Evolutionary conservation across 306 rosid species (phyloP).

Genomic region (Pueraria montana): DNA sequence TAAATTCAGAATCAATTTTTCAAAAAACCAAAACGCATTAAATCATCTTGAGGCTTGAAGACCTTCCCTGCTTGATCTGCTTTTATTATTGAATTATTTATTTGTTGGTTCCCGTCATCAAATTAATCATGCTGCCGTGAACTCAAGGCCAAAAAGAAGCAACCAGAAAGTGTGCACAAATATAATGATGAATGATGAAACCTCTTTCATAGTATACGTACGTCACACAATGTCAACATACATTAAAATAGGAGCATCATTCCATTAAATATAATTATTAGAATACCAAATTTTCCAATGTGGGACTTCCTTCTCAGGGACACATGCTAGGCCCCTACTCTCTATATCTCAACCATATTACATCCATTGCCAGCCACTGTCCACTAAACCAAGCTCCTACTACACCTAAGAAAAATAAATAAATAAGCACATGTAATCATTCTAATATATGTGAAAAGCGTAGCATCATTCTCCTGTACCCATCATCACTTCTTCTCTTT

Average conservation of each 20-base stretch:
- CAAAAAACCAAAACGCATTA: too few species aligned
- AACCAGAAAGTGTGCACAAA: conserved; percentile 41
- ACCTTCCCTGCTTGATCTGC: too few species aligned
- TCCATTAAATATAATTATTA: conserved; percentile 55
- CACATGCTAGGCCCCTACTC: conserved; percentile 46
- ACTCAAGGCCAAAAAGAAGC: not conserved
- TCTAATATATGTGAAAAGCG: too few species aligned
- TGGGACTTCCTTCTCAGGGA: conserved; percentile 6
- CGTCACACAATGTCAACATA: conserved; percentile 53
- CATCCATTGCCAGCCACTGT: not conserved
- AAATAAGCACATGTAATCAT: not conserved
- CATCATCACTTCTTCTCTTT: too few species aligned
- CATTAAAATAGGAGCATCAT: conserved; percentile 52
- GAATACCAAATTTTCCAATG: conserved; percentile 32
- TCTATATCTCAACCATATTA: not conserved
- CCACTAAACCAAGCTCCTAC: not conserved
- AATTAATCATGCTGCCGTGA: not conserved
- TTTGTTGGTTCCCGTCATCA: not conserved
- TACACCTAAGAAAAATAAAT: not conserved
- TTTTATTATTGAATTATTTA: too few species aligned
- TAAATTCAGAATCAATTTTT: too few species aligned
- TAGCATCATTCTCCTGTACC: too few species aligned
- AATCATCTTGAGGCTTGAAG: too few species aligned
- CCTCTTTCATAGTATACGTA: conserved; percentile 8
- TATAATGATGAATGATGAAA: conserved; percentile 46